phyloP scores from a whole-genome alignment of 345 rosid species.

The Gossypium raimondii region DNA sequence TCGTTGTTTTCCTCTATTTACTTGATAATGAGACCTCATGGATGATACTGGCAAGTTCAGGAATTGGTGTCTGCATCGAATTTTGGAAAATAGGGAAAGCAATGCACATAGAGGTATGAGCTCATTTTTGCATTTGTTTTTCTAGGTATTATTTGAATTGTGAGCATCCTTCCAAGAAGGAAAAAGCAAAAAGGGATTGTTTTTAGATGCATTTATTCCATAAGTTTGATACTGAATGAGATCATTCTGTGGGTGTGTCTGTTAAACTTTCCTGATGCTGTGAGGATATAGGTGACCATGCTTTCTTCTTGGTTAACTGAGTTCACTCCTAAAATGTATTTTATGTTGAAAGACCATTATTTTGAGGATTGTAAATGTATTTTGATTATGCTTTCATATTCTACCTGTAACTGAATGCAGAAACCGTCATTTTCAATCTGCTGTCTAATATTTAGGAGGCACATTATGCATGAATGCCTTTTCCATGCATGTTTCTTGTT shows the following conservation, averaged over 20 bases:
- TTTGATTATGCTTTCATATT: not conserved
- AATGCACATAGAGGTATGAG: conserved; percentile 90
- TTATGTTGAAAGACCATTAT: not conserved
- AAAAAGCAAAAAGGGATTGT: not conserved
- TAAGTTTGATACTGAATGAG: not conserved
- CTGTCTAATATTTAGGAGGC: not conserved
- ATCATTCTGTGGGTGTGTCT: not conserved
- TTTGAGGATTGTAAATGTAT: not conserved
- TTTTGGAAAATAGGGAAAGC: conserved; percentile 99
- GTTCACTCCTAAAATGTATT: not conserved
- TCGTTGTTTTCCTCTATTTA: conserved; percentile 85
- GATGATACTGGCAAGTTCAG: conserved; percentile 99
- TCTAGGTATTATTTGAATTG: not conserved
- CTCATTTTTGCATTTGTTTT: not conserved
- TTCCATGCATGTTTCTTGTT: not conserved
- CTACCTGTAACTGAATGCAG: not conserved
- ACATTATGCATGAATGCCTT: not conserved
- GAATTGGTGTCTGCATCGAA: conserved; percentile 91
- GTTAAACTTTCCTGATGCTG: not conserved
- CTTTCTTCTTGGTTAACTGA: not conserved
- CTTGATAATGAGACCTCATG: conserved; percentile 98
- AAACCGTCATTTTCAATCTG: not conserved
- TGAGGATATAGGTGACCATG: not conserved
- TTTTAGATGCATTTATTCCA: not conserved
- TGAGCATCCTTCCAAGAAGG: not conserved